phyloP scores from a whole-genome alignment of 2,329 filamentous ascomycete species.

The Paecilomyces dactylethromorphus region DNA sequence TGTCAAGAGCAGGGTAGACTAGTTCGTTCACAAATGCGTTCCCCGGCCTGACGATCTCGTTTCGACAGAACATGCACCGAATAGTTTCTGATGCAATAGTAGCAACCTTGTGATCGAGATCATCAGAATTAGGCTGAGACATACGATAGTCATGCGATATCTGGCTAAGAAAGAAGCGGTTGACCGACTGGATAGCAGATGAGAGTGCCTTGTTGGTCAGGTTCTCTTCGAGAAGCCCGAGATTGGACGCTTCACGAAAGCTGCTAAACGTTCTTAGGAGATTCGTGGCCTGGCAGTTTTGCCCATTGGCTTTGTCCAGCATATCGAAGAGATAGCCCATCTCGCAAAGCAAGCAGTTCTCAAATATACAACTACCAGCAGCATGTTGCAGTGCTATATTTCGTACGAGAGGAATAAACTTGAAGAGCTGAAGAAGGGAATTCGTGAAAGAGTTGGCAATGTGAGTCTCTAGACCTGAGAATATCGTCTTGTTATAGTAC shows the following conservation, averaged over 20 bases:
- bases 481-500: constrained; percentile 89
- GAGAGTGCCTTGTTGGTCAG: constrained; percentile 65
- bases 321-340: constrained; percentile 95
- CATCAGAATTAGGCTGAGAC: constrained; percentile 54
- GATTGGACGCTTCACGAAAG: constrained; percentile 67
- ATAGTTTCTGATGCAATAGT: constrained; percentile 50
- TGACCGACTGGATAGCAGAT: constrained; percentile 77
- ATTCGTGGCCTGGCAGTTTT: constrained; percentile 94
- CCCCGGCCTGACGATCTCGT: constrained; percentile 74
- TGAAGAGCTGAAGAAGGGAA: constrained; percentile 79
- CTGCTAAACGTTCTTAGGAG: constrained; percentile 83
- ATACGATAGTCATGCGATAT: constrained; percentile 70
- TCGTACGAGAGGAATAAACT: constrained; percentile 80
- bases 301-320: constrained; percentile 89
- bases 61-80: constrained; percentile 77
- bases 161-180: constrained; percentile 76
- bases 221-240: constrained; percentile 82
- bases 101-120: constrained; percentile 61
- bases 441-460: constrained; percentile 97
- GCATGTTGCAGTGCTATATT: constrained; percentile 87
- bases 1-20: constrained; percentile 60
- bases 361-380: constrained; percentile 73
- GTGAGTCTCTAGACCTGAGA: constrained; percentile 90
- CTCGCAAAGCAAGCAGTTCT: constrained; percentile 85
- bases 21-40: constrained; percentile 80